A percentile compares a stretch with the other conserved stretches of the same genome.
Conservation (phyloP, 2,329 filamentous ascomycete genomes). For the Sporothrix inflata region DNA sequence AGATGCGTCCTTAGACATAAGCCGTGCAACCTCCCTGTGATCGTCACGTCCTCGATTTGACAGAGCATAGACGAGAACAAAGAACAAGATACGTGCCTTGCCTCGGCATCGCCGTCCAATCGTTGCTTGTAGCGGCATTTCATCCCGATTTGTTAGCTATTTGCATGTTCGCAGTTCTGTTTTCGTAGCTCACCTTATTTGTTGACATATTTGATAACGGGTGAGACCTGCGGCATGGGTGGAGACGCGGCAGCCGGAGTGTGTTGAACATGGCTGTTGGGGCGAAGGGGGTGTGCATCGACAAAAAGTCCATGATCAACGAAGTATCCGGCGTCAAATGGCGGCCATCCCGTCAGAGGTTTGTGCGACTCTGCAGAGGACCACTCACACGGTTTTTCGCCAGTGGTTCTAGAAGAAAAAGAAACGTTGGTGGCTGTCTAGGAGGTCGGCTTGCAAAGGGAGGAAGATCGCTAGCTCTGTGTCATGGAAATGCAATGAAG, state of each 20-base stretch:
- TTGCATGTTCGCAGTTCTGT: background rate
- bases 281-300: background rate
- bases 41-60: background rate
- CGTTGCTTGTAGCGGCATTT: background rate
- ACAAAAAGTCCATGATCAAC: background rate
- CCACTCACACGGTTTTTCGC: background rate
- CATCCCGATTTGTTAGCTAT: too few relatives aligned
- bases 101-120: background rate
- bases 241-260: too few relatives aligned
- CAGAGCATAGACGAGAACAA: background rate
- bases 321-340: background rate
- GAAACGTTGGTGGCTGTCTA: background rate
- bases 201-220: background rate
- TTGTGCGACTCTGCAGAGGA: background rate
- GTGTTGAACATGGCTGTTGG: background rate
- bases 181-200: background rate
- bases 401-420: background rate
- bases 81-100: background rate
- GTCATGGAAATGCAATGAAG: background rate
- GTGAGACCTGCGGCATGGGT: background rate
- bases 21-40: background rate
- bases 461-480: background rate
- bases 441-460: background rate
- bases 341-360: background rate
- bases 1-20: too few relatives aligned